Conservation (phyloP, 1,139 yeast genomes). For the Barnettozyma hawaiiensis region DNA sequence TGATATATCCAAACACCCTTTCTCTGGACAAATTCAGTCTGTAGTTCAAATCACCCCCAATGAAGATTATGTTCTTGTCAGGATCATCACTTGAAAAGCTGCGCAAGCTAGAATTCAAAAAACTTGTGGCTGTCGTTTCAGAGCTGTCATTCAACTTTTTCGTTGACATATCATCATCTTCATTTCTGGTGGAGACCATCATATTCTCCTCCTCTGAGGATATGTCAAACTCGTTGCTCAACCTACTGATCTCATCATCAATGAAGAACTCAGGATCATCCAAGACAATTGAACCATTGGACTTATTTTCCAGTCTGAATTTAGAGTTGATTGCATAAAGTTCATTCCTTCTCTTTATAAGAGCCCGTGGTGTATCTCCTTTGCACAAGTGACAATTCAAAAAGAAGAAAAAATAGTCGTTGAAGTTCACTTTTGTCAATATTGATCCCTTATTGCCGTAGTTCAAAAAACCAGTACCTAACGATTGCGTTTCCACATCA, state of each 20-base stretch:
- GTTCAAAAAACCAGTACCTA: slow-evolving; percentile 51
- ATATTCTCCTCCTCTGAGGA: slow-evolving; percentile 26
- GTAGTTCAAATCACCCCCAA: slow-evolving; percentile 76
- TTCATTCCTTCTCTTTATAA: slow-evolving; percentile 38
- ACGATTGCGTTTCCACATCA: slow-evolving; percentile 33
- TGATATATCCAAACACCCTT: slow-evolving; percentile 37
- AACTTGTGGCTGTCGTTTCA: background rate
- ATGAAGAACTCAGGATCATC: slow-evolving; percentile 18
- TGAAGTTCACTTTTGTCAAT: slow-evolving; percentile 30
- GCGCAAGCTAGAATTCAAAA: background rate
- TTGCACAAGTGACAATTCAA: slow-evolving; percentile 68
- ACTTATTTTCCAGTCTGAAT: slow-evolving; percentile 14
- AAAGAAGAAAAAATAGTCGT: slow-evolving; percentile 34
- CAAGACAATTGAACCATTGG: slow-evolving; percentile 21
- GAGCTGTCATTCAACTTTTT: slow-evolving; percentile 2
- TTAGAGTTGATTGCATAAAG: slow-evolving; percentile 33
- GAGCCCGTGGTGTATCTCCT: slow-evolving; percentile 50
- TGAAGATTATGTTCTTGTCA: slow-evolving; percentile 36
- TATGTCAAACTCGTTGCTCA: slow-evolving; percentile 26
- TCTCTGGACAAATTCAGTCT: slow-evolving; percentile 39
- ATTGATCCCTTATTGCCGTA: slow-evolving; percentile 62
- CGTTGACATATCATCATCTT: slow-evolving; percentile 2
- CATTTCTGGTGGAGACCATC: slow-evolving; percentile 1
- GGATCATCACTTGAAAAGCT: slow-evolving; percentile 8
- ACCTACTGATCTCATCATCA: slow-evolving; percentile 18